These are phyloP conservation scores for Calonectria henricotiae DNA, from an alignment of 2,329 filamentous ascomycete genomes.

Conservation along the genomic window DNA sequence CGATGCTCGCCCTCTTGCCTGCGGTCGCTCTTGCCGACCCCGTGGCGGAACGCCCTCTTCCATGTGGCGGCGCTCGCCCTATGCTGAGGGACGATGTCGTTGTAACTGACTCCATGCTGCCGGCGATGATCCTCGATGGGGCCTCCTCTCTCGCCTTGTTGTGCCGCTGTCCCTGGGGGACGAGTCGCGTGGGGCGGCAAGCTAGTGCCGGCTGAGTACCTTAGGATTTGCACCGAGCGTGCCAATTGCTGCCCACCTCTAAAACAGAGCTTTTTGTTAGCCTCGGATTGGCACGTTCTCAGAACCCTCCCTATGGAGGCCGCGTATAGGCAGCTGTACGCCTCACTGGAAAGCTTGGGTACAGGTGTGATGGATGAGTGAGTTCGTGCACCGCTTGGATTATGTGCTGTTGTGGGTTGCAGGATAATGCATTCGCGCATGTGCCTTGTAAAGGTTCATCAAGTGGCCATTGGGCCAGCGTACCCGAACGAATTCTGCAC, in stretches of 20 bases:
- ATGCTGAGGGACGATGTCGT: slow-evolving; percentile 9
- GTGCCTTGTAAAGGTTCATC: background rate
- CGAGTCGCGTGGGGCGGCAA: slow-evolving; percentile 29
- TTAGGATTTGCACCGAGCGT: slow-evolving; percentile 22
- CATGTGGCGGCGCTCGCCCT: slow-evolving; percentile 17
- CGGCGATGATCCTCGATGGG: slow-evolving; percentile 21
- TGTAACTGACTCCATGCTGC: slow-evolving; percentile 17
- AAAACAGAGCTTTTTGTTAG: slow-evolving; percentile 23
- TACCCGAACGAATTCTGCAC: slow-evolving; percentile 8
- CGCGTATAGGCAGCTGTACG: background rate
- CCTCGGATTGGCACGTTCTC: slow-evolving; percentile 19
- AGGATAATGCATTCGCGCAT: slow-evolving; percentile 4
- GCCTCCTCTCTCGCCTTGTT: slow-evolving; percentile 12
- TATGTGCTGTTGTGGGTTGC: background rate
- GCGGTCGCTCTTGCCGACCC: slow-evolving; percentile 8
- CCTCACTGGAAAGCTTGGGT: background rate
- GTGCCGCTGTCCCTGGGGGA: slow-evolving; percentile 12
- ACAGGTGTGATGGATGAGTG: background rate
- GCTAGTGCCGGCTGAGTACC: slow-evolving; percentile 31
- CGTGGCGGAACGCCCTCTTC: slow-evolving; percentile 22
- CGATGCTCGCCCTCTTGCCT: slow-evolving; percentile 22
- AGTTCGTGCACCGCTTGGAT: background rate
- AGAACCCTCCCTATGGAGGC: background rate
- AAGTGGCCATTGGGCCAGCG: slow-evolving; percentile 6
- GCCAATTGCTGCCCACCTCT: slow-evolving; percentile 28